A percentile compares a stretch with the other conserved stretches of the same genome.
Conservation (phyloP, 1,284 basidiomycete species). For the Trametes hirsuta region DNA sequence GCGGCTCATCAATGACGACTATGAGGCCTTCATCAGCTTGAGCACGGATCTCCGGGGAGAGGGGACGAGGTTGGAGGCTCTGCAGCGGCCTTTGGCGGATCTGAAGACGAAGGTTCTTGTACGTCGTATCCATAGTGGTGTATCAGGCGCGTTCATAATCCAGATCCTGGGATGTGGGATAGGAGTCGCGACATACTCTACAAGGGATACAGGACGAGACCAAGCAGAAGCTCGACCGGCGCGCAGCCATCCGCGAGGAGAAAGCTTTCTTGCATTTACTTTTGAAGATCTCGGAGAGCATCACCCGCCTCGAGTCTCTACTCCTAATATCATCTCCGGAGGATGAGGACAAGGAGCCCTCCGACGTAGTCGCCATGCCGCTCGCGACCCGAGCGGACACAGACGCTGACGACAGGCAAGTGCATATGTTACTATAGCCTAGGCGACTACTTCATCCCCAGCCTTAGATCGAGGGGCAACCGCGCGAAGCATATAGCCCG, state of each 20-base stretch:
- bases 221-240: constrained; percentile 73
- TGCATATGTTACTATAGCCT: neutral
- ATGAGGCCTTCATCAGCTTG: constrained; percentile 95
- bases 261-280: constrained; percentile 85
- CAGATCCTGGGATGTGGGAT: neutral
- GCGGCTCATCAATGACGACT: constrained; percentile 95
- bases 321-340: constrained; percentile 65
- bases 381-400: constrained; percentile 31
- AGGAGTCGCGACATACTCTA: constrained; percentile 71
- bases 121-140: constrained; percentile 41
- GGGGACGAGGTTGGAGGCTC: constrained; percentile 66
- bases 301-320: constrained; percentile 81
- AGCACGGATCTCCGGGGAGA: constrained; percentile 89
- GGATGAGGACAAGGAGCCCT: constrained; percentile 41
- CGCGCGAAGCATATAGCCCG: constrained; percentile 84
- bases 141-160: neutral
- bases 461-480: constrained; percentile 56
- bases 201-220: constrained; percentile 73
- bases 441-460: neutral
- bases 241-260: constrained; percentile 79
- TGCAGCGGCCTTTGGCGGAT: constrained; percentile 66
- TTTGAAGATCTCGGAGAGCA: constrained; percentile 87
- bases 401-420: constrained; percentile 45
- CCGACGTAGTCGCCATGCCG: constrained; percentile 38
- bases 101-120: constrained; percentile 76